Percentiles rank a stretch among this genome's conserved stretches.
These are phyloP conservation scores for Ustilago loliicola DNA, from an alignment of 1,284 basidiomycete species.

Conservation along the genomic window DNA sequence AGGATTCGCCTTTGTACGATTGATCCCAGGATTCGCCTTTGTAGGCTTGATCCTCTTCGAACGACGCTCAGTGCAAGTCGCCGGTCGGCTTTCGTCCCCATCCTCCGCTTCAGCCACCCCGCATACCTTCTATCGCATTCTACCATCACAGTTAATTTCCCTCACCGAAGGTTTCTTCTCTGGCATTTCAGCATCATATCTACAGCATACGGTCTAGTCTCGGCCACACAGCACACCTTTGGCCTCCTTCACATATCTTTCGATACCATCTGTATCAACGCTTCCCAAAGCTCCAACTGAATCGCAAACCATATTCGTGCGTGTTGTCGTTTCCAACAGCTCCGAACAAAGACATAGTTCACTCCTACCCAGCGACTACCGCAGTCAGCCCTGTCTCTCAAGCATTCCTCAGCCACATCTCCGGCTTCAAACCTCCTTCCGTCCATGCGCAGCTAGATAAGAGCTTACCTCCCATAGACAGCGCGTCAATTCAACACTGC, in stretches of 20 bases:
- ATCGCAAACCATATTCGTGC: not conserved
- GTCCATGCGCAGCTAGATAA: not conserved
- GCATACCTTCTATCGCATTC: not conserved
- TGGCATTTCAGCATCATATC: constrained; percentile 1
- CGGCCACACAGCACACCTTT: not conserved
- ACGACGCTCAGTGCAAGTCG: constrained; percentile 11
- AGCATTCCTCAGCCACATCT: not conserved
- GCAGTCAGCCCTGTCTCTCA: not conserved
- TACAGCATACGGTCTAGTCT: not conserved
- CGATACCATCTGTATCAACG: not conserved
- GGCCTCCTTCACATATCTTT: not conserved
- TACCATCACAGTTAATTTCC: not conserved
- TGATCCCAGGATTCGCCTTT: not conserved
- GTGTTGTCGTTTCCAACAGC: not conserved
- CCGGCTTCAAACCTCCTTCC: not conserved
- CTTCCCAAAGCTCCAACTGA: not conserved
- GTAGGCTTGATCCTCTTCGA: not conserved
- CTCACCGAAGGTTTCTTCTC: not conserved
- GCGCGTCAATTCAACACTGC: not conserved
- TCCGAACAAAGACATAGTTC: constrained; percentile 1
- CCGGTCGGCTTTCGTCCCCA: constrained; percentile 26
- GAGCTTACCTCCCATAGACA: not conserved
- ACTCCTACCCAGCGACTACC: not conserved
- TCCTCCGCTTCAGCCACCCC: not conserved
- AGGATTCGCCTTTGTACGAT: not conserved